Evolutionary conservation across 1,139 yeast species (phyloP), one percentile per base, ranked within the genome.

Genomic region (Wickerhamomyces sp.): DNA sequence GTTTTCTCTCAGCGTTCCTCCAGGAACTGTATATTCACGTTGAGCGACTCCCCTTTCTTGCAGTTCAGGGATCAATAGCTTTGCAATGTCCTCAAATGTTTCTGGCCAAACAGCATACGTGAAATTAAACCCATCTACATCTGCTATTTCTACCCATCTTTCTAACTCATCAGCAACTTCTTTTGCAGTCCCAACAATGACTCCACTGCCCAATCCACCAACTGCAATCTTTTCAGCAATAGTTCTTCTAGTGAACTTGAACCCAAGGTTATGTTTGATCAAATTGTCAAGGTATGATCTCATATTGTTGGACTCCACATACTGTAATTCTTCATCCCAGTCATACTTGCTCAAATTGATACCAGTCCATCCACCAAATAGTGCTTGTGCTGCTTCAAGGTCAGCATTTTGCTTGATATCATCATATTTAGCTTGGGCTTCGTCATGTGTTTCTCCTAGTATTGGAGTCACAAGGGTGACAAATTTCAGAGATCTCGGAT

Each of bases 101-200:
- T 56, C 60, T 5, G 66, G 65, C n/a, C 52, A 38, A 7, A 52
- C 43, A 6, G 61, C 58, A 39, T 60, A 58, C 4, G 59, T 55
- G 31, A 62, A 46, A 37, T 62, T 62, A 48, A 61, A 62, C 5
- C 67, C 67, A 40, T 62, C 67, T 21, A 62, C 53, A 31, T 57
- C 65, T n/a, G 60, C 52, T 17, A 53, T 45, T 8, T 58, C 61
- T 4, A 59, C 60, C 64, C 64, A 62, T 27, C 48, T 46, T 31
- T 61, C 60, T 19, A 62, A 46, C 28, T 52, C 48, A 33, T 60
- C 57, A 3, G 64, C 65, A 10, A 61, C 60, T 26, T 55, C 56
- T 15, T 47, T 41, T 3, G 62, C 51, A 1, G 64, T 55, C 1
- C 67, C 65, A 31, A 14, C n/a, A 16, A 27, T 27, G 5, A 27